Conservation (phyloP, 225 moss, liverwort and hornwort species). For the Takakia lepidozioides region DNA sequence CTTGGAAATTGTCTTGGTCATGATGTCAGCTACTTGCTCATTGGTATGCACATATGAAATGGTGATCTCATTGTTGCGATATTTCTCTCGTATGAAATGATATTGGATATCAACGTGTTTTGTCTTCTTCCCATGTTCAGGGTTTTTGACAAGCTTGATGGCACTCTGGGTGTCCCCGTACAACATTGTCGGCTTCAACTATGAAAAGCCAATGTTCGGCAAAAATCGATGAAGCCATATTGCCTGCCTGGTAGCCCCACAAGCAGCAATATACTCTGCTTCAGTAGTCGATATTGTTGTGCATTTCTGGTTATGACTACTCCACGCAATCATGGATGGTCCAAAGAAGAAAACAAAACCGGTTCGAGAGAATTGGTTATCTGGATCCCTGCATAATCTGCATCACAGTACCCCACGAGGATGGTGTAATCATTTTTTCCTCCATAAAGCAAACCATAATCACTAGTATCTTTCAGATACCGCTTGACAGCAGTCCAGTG, state of each 20-base stretch:
- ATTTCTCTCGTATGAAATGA: neutral
- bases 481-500: neutral
- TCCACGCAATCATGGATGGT: neutral
- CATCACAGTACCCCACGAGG: too few relatives aligned
- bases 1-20: too few relatives aligned
- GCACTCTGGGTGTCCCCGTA: neutral
- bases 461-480: neutral
- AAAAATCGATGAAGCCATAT: neutral
- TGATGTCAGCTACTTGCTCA: neutral
- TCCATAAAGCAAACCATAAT: too few relatives aligned
- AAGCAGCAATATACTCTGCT: neutral
- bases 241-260: neutral
- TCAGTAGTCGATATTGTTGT: too few relatives aligned
- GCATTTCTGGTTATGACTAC: too few relatives aligned
- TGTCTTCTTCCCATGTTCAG: neutral
- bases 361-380: neutral
- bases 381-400: too few relatives aligned
- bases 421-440: too few relatives aligned
- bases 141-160: neutral
- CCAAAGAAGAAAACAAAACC: too few relatives aligned
- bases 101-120: too few relatives aligned
- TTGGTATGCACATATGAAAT: neutral
- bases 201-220: neutral
- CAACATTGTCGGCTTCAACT: neutral
- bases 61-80: neutral